These are phyloP conservation scores for Candida adriatica DNA, from an alignment of 805 yeast genomes.

Conservation along the genomic window DNA sequence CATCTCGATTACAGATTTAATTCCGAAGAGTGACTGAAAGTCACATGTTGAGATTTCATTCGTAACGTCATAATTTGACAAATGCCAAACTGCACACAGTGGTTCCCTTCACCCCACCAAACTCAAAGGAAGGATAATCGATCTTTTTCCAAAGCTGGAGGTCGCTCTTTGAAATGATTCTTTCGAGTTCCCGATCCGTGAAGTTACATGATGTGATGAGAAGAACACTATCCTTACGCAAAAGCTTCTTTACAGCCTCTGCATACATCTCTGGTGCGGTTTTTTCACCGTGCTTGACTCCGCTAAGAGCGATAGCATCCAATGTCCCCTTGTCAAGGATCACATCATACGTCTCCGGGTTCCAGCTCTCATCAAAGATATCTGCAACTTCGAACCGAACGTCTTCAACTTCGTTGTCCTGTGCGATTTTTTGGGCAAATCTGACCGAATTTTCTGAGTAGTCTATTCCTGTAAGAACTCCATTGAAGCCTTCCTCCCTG, in stretches of 20 bases:
- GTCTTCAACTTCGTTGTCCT: slow-evolving; percentile 29
- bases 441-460: slow-evolving; percentile 76
- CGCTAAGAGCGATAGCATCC: slow-evolving; percentile 92
- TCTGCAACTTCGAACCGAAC: slow-evolving; percentile 62
- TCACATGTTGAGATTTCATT: not conserved
- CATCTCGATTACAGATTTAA: slow-evolving; percentile 36
- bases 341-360: slow-evolving; percentile 50
- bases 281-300: slow-evolving; percentile 38
- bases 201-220: slow-evolving; percentile 92
- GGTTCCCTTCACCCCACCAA: slow-evolving; percentile 86
- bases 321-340: slow-evolving; percentile 92
- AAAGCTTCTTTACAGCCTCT: slow-evolving; percentile 43
- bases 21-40: slow-evolving; percentile 14
- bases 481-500: slow-evolving; percentile 54
- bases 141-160: slow-evolving; percentile 60
- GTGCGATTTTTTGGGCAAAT: slow-evolving; percentile 61
- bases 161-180: slow-evolving; percentile 38
- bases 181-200: slow-evolving; percentile 68
- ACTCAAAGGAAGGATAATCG: slow-evolving; percentile 74
- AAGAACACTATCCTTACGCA: slow-evolving; percentile 51
- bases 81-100: slow-evolving; percentile 87
- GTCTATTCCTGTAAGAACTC: slow-evolving; percentile 69
- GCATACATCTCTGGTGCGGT: slow-evolving; percentile 59
- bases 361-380: slow-evolving; percentile 41
- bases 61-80: slow-evolving; percentile 26